Base-by-base conservation (phyloP, 768 basidiomycete species). In the Mycena galopus region DNA sequence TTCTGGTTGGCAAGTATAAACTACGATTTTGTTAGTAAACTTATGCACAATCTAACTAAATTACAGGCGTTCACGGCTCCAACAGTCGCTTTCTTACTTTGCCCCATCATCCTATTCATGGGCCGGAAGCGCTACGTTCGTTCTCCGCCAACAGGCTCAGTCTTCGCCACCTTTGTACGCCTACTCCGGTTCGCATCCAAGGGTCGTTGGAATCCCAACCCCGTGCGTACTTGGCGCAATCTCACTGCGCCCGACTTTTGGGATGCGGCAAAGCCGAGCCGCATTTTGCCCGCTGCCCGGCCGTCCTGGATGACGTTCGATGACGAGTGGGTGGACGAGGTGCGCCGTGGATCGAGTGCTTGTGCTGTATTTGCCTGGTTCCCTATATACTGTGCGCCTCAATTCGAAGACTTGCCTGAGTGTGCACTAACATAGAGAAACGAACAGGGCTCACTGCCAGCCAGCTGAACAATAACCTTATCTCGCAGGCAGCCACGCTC, bases 181-280 rank as follows among this genome's bases (percentile, higher is more conserved):
- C 80, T 90, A 5, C 88, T 84, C 82, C 78, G 83, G 0, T 82
- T 81, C 42, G 89, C 90, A 8, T 80, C 86, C 1, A 78, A 77
- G 1, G 88, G 87, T 8, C 83, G 86, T 68, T 92, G 89, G 90
- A 88, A 86, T 71, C 78, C 81, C 71, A 91, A 91, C 75, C 90
- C 90, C 0, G 75, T 88, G 25, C 69, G 67, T 85, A 84, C 17
- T 84, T 84, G 79, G 84, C 78, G 66, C 88, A 90, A 73, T 74
- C 44, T 93, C 50, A 87, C 83, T 7, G 86, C 89, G 0, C 76
- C 83, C 17, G 90, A 90, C 69, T 93, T 94, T 83, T 95, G 92
- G 93, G 93, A 94, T 59, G 83, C 75, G 57, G 91, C 86, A 4
- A 94, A 93, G 79, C 93, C 93, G 0, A 92, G 91, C 74, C 44